Base-by-base conservation (phyloP, 2,329 filamentous ascomycete species). In the Sordariomycetes sp. region DNA sequence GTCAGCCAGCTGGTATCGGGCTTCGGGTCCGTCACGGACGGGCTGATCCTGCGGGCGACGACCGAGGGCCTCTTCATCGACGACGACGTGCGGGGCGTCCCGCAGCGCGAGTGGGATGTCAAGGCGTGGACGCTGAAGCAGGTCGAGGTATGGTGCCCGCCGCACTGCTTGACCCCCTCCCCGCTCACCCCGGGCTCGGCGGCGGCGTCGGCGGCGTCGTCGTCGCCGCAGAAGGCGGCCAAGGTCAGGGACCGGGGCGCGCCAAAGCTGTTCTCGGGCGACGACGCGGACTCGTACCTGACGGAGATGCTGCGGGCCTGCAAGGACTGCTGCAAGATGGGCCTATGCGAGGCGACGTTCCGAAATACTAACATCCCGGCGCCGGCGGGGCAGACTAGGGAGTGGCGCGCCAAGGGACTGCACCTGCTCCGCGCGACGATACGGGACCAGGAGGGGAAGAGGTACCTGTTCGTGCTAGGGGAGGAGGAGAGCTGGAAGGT, bases 81-180 rank as follows among this genome's bases (percentile, higher is more conserved):
- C 68, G 94, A 99, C 69, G 94, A 97, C 69, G 82, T 96, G 56
- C 85, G 91, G 52, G 84, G 85, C 60, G 89, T 96, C 17, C 85
- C 89, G n/a, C 90, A 97, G 72, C 84, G 94, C 59, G 94, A 99
- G 73, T 99, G 94, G 94, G 94, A 99, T 69, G 84, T 97, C 67
- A 97, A 97, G 71, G 91, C 92, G 28, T 97, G 94, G 94, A 96
- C 90, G 51, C 81, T 99, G 72, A 96, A 95, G 73, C 76, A 87
- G 62, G 84, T 95, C 70, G 94, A 97, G 80, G 85, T 94, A 75
- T 89, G 86, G 82, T 90, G 86, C 68, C 82, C 84, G 66, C 78
- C 81, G 65, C 81, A 85, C 69, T 81, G 73, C 69, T 73, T 80
- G 68, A 74, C 74, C 67, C 68, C 70, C 62, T 70, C 69, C 64